Conservation (phyloP, 495 filamentous ascomycete species). For the Lichenothelia convexa region DNA sequence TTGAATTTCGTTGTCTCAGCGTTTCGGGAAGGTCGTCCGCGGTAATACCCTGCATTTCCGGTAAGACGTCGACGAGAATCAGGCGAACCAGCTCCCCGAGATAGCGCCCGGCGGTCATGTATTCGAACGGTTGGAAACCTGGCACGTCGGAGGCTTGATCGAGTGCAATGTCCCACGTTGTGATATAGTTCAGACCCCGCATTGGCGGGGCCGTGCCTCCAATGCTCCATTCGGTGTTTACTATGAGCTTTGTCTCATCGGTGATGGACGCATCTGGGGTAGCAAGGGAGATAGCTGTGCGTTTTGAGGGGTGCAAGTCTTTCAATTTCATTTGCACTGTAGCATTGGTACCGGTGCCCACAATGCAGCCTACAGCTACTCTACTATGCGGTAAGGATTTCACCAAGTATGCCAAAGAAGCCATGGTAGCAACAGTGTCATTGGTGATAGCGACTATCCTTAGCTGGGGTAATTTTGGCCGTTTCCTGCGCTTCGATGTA, state of each 20-base stretch:
- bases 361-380: constrained; percentile 64
- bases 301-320: constrained; percentile 46
- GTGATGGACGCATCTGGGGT: constrained; percentile 12
- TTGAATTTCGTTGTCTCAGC: constrained; percentile 42
- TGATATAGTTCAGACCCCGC: constrained; percentile 42
- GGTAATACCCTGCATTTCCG: no score
- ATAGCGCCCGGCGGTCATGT: constrained; percentile 73
- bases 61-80: constrained; percentile 49
- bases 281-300: constrained; percentile 23
- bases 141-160: constrained; percentile 48
- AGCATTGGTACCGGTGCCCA: constrained; percentile 70
- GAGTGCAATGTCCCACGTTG: constrained; percentile 50
- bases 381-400: constrained; percentile 46
- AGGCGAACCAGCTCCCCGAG: constrained; percentile 66
- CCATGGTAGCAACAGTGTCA: constrained; percentile 62
- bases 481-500: constrained; percentile 27
- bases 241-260: constrained; percentile 40
- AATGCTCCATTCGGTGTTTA: constrained; percentile 82
- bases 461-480: constrained; percentile 39
- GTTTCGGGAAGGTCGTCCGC: constrained; percentile 35
- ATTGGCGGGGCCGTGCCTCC: constrained; percentile 51
- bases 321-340: constrained; percentile 52
- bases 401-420: constrained; percentile 51
- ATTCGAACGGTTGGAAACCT: constrained; percentile 74
- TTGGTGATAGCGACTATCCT: constrained; percentile 64